Evolutionary conservation across 345 rosid genomes (phyloP).

Genomic region (Carallia brachiata): DNA sequence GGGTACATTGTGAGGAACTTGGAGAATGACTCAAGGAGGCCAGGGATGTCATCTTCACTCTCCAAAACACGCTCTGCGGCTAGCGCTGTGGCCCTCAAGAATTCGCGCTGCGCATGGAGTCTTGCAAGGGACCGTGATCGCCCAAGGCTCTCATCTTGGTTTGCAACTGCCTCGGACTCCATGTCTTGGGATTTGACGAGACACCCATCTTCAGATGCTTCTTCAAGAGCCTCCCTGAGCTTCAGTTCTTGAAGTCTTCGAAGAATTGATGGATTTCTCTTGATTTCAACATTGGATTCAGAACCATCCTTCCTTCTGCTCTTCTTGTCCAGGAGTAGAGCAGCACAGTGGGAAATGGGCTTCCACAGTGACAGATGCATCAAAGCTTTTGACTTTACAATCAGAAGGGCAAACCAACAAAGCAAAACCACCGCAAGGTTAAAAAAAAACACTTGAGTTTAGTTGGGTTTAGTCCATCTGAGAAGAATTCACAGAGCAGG

Average conservation of each 20-base stretch:
- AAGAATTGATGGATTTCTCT: conserved; percentile 48
- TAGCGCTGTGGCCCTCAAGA: conserved; percentile 83
- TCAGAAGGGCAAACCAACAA: conserved; percentile 19
- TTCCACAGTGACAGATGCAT: conserved; percentile 99
- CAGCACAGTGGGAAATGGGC: conserved; percentile 96
- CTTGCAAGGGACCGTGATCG: conserved; percentile 96
- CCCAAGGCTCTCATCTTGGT: conserved; percentile 69
- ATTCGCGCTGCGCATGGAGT: conserved; percentile 87
- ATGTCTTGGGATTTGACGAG: conserved; percentile 81
- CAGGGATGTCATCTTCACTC: conserved; percentile 65
- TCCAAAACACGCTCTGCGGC: conserved; percentile 79
- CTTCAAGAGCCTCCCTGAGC: conserved; percentile 93
- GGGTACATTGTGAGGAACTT: conserved; percentile 92
- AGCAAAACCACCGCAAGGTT: conserved; percentile 24
- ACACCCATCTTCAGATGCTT: conserved; percentile 92
- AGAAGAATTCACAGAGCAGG: conserved; percentile 18
- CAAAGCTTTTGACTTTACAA: conserved; percentile 26
- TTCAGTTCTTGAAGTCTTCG: conserved; percentile 74
- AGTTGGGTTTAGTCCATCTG: conserved; percentile 30
- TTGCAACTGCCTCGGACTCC: conserved; percentile 45
- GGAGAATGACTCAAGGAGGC: conserved; percentile 53
- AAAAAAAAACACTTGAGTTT: conserved; percentile 5
- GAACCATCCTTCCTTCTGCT: conserved; percentile 67
- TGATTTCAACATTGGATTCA: conserved; percentile 46
- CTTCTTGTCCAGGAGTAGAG: conserved; percentile 87